A percentile compares a stretch with the other conserved stretches of the same genome.
Evolutionary conservation across 148 eudicot genomes (phyloP).

Genomic region (Cornus suecica): DNA sequence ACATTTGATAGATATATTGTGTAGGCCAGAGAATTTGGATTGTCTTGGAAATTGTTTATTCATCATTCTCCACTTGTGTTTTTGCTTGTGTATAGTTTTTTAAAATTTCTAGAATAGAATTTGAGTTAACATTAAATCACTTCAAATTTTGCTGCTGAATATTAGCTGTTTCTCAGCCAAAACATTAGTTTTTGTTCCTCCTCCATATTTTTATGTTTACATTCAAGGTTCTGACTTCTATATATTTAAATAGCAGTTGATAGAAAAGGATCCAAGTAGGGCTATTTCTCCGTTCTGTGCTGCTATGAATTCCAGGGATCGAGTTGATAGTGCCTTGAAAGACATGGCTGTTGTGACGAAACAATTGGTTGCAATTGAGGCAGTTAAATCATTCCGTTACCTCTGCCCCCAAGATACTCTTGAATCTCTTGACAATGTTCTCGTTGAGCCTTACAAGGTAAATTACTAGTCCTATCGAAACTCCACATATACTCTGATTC

Average conservation of each 20-base stretch:
- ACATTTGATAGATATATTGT: too few relatives aligned
- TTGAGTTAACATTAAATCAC: not conserved
- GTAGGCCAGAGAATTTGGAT: too few relatives aligned
- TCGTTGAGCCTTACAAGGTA: conserved; percentile 85
- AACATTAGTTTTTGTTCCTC: not conserved
- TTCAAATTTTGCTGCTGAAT: not conserved
- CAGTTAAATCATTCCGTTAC: conserved; percentile 74
- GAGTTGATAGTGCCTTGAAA: conserved; percentile 84
- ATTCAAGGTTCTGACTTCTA: not conserved
- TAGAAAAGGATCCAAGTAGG: conserved; percentile 72
- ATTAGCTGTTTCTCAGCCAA: not conserved
- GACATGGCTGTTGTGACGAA: conserved; percentile 92
- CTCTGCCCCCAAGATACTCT: conserved; percentile 69
- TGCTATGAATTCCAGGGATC: conserved; percentile 79
- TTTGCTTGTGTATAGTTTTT: too few relatives aligned
- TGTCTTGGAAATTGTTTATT: too few relatives aligned
- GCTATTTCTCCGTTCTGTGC: conserved; percentile 80
- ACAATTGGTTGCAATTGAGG: conserved; percentile 74
- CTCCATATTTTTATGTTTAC: not conserved
- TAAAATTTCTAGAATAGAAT: too few relatives aligned
- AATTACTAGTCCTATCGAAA: not conserved
- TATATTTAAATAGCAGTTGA: conserved; percentile 35
- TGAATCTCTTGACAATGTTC: conserved; percentile 74
- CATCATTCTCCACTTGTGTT: too few relatives aligned
- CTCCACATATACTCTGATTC: not conserved